Evolutionary conservation across 2,329 filamentous ascomycete genomes (phyloP).

Genomic region (Cladosporium sp.): DNA sequence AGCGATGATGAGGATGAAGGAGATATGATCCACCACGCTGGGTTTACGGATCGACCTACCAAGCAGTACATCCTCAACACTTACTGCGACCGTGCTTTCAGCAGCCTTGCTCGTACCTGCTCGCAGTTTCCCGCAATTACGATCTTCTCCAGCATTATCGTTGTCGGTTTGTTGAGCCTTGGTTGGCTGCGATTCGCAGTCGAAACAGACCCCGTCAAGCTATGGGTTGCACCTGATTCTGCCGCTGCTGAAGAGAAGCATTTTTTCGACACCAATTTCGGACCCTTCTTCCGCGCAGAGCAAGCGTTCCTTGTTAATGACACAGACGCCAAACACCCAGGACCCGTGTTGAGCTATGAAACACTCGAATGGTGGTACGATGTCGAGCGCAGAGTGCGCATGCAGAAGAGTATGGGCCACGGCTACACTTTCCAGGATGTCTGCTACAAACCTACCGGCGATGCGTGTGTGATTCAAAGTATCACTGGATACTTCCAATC

Average conservation of each 20-base stretch:
- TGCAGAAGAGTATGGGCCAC: slow-evolving; percentile 64
- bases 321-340: slow-evolving; percentile 56
- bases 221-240: slow-evolving; percentile 96
- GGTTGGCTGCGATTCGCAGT: slow-evolving; percentile 88
- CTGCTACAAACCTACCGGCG: slow-evolving; percentile 88
- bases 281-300: slow-evolving; percentile 90
- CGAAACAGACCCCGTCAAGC: slow-evolving; percentile 79
- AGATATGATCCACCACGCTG: slow-evolving; percentile 70
- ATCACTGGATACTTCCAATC: slow-evolving; percentile 80
- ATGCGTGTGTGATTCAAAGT: slow-evolving; percentile 88
- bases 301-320: slow-evolving; percentile 94
- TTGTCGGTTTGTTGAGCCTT: slow-evolving; percentile 73
- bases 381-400: slow-evolving; percentile 71
- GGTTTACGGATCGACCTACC: slow-evolving; percentile 72
- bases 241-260: slow-evolving; percentile 85
- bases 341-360: slow-evolving; percentile 81
- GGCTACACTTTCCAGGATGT: slow-evolving; percentile 73
- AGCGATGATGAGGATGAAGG: slow-evolving; percentile 95
- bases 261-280: slow-evolving; percentile 91
- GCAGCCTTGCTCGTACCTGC: slow-evolving; percentile 70
- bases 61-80: slow-evolving; percentile 80
- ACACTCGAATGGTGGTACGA: slow-evolving; percentile 91
- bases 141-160: slow-evolving; percentile 67
- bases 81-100: slow-evolving; percentile 74
- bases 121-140: slow-evolving; percentile 81